Evolutionary conservation across 1,139 yeast genomes (phyloP), one percentile per base, ranked within the genome.

Genomic region (Yamadazyma spencermartinsiae): DNA sequence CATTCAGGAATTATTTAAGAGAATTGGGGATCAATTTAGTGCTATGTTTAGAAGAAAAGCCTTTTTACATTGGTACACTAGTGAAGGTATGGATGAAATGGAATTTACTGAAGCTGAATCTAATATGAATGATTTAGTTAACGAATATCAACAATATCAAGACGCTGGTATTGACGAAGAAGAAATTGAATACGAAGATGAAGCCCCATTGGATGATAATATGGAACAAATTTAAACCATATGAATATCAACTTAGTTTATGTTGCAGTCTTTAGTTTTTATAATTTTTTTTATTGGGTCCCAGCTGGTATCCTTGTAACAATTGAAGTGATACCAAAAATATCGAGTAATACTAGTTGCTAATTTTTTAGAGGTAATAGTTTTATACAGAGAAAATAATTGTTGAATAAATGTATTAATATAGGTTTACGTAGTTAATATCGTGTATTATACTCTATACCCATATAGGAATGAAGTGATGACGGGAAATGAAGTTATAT

Each of bases 1-100:
- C 3, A 86, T 88, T 58, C 95, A 86, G 69, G 95, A 86, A 63
- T 74, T 88, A 55, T 88, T 88, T 70, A 82, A 83, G 70, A 82
- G 96, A 68, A 85, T 88, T 42, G 92, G 94, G 49, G 88, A 79
- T 58, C 96, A 88, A 69, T 88, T 88, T 68, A 76, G 85, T 55
- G 90, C 90, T 43, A 88, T 88, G 96, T 88, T 85, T 66, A 81
- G 88, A 65, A 86, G 94, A 74, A 85, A 84, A 67, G 96, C 96
- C 50, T 88, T 88, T 80, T 82, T 88, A 69, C 96, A 88, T 67
- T 88, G 96, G 96, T 88, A 86, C 67, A 86, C 94, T 16, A 79
- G 83, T 49, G 96, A 88, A 68, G 96, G 96, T 69, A 88, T 88
- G 96, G 96, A 88, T 60, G 94, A 84, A 66, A 77, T 82, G 75